Evolutionary conservation across 1,139 yeast species (phyloP), one percentile per base, ranked within the genome.

Genomic region (Suhomyces terraborum): DNA sequence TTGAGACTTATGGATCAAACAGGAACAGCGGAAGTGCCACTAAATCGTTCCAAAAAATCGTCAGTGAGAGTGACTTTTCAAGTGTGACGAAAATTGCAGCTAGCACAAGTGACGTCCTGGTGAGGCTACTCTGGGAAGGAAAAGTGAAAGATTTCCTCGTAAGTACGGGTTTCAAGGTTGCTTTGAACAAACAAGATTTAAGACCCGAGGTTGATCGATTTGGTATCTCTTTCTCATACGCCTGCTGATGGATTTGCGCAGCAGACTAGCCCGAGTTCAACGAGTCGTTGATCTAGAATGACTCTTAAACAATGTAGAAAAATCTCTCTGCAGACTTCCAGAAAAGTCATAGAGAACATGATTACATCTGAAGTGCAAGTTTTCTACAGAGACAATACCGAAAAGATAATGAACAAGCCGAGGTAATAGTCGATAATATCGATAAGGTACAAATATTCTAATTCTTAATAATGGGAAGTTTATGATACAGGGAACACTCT

Each of bases 41-140:
- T 37, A 69, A 75, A 23, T 78, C 79, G 8, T 82, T 82, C 51
- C 79, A 77, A 42, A 69, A 68, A 41, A 59, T 75, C 16, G 79
- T 79, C 16, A 71, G 73, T 35, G 73, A 71, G 38, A 73, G 82
- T 35, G 73, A 78, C 37, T 82, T 82, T 52, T 72, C 84, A 0
- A 82, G 88, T 46, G 95, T 88, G 9, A 62, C 89, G 51, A 91
- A 88, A 59, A 65, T 84, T 2, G 79, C 93, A 40, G 79, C 95
- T 0, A 82, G 91, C 37, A 53, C 88, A 18, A 80, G 79, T 36
- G 85, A 82, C 43, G 75, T 73, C 49, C 73, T 79, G 45, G 54
- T 87, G 7, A 81, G 80, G 45, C 41, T 89, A 5, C 64, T 88
- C 27, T 93, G 98, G 97, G 96, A 88, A 56, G 97, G 98, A 0